phyloP scores from a whole-genome alignment of 2,329 filamentous ascomycete species.

The Alternaria consortialis region DNA sequence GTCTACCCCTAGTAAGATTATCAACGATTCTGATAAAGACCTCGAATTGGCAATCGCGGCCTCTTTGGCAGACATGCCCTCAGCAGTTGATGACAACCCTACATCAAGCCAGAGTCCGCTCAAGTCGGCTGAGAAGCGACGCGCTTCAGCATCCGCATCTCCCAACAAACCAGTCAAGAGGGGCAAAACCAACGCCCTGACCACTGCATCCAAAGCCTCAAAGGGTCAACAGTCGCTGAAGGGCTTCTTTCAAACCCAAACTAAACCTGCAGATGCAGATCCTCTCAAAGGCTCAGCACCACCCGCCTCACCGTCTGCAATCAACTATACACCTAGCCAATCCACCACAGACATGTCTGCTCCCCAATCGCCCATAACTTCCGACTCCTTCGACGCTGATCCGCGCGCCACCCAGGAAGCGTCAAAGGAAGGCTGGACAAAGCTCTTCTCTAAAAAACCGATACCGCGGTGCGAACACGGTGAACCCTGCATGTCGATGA shows the following conservation, averaged over 20 bases:
- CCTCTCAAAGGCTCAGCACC: constrained; percentile 10
- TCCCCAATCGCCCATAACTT: constrained; percentile 6
- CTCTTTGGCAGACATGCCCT: constrained; percentile 10
- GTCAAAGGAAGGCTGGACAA: constrained; percentile 83
- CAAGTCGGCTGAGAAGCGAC: constrained; percentile 45
- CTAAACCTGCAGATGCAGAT: constrained; percentile 19
- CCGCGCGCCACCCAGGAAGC: constrained; percentile 63
- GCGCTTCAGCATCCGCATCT: constrained; percentile 28
- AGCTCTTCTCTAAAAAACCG: constrained; percentile 77
- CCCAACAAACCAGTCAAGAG: constrained; percentile 55
- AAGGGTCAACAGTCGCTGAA: constrained; percentile 71
- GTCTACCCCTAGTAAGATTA: background rate
- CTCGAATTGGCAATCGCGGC: constrained; percentile 11
- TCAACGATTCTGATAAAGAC: constrained; percentile 21
- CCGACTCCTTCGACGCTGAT: constrained; percentile 27
- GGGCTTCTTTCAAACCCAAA: constrained; percentile 73
- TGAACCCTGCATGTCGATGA: constrained; percentile 83
- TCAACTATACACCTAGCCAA: constrained; percentile 8
- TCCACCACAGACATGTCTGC: constrained; percentile 8
- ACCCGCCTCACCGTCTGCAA: constrained; percentile 6
- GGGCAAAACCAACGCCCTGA: constrained; percentile 55
- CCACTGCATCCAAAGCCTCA: constrained; percentile 30
- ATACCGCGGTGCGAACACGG: constrained; percentile 85
- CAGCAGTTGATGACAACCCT: constrained; percentile 12
- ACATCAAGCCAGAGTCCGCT: constrained; percentile 21